Evolutionary conservation across 2,329 filamentous ascomycete genomes (phyloP), one percentile per base, ranked within the genome.

Genomic region (Aspergillus tanneri): DNA sequence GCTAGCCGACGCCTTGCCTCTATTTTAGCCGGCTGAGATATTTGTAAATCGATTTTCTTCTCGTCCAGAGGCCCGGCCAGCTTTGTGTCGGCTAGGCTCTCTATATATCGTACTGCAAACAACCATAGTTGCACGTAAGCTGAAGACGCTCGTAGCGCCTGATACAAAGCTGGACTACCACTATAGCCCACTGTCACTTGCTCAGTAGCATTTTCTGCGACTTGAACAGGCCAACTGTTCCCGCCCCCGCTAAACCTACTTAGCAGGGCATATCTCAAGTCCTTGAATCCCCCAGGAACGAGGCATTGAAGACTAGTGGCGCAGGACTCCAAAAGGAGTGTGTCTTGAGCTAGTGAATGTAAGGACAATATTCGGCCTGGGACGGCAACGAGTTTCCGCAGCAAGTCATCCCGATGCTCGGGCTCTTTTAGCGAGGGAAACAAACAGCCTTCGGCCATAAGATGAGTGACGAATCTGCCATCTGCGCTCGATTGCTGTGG

Each of bases 51-150:
- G 11, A 24, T 18, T n/a, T 11, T 24, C 12, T 11, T 14, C 27
- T 22, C 9, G 2, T n/a, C n/a, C n/a, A n/a, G 8, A 12, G 12
- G 19, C 8, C 24, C 36, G 5, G 36, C 2, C 16, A 46, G 44
- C 5, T 19, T 35, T 12, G 27, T 35, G 5, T n/a, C 16, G 12
- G 27, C 34, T 12, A 46, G 36, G 25, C 27, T 46, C 25, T 46
- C 25, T 14, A 41, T 34, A 41, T 40, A 32, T 14, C 24, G 36
- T 8, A 41, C 35, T 5, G 44, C n/a, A 32, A 46, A 46, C 3
- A 38, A 19, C 44, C n/a, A 46, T 22, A 46, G 27, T 35, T 46
- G 25, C 2, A 40, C 18, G 25, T 46, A 46, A 16, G 19, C 44
- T 16, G 12, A 24, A 23, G 22, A 22, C 27, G 12, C n/a, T 35